phyloP scores from a whole-genome alignment of 345 rosid genomes.

The Rhodamnia argentea region DNA sequence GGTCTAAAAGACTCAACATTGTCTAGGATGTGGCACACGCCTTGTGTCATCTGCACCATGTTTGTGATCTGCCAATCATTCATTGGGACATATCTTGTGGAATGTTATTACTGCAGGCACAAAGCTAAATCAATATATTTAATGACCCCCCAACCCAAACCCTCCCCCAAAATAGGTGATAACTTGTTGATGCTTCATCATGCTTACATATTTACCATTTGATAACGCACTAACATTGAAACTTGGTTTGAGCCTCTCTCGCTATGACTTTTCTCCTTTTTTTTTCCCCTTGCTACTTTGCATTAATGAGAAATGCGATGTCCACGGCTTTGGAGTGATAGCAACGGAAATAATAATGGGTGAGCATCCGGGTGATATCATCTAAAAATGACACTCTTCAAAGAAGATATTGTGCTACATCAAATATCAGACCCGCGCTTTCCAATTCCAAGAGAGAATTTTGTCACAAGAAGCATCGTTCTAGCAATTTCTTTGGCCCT shows the following conservation, averaged over 20 bases:
- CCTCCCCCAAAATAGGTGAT: too few species aligned
- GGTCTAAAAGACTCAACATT: too few species aligned
- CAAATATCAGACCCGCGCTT: not conserved
- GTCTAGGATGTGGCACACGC: too few species aligned
- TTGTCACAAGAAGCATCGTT: not conserved
- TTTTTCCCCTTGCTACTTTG: conserved; percentile 8
- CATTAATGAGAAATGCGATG: conserved; percentile 11
- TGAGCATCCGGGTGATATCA: not conserved
- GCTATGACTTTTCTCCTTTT: not conserved
- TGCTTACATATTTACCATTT: not conserved
- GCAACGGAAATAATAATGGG: conserved; percentile 10
- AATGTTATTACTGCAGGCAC: not conserved
- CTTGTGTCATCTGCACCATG: too few species aligned
- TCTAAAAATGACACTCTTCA: not conserved
- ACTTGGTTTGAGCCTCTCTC: not conserved
- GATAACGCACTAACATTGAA: not conserved
- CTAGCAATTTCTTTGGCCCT: not conserved
- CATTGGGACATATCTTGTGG: too few species aligned
- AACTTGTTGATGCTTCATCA: not conserved
- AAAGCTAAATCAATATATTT: not conserved
- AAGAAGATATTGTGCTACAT: not conserved
- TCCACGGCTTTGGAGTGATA: conserved; percentile 14
- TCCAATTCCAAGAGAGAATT: not conserved
- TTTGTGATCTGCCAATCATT: too few species aligned
- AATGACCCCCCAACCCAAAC: not conserved